Conservation (phyloP, 192 early-diverging fungal species). For the Pecoramyces ruminantium region DNA sequence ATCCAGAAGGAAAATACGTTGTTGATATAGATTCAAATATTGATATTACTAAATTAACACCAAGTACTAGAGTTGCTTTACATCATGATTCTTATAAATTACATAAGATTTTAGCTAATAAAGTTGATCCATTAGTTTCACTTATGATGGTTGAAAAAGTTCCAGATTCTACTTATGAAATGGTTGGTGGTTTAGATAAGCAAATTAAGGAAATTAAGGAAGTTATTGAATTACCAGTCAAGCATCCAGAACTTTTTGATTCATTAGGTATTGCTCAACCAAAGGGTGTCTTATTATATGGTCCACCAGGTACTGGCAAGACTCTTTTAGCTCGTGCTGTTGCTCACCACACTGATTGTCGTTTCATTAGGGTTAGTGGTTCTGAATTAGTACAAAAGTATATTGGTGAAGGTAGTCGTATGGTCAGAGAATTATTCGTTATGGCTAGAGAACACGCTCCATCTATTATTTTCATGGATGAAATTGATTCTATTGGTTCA, state of each 20-base stretch:
- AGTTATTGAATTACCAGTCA: conserved; percentile 97
- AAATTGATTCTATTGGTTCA: conserved; percentile 80
- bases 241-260: conserved; percentile 98
- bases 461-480: conserved; percentile 86
- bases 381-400: conserved; percentile 85
- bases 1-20: conserved; percentile 96
- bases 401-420: conserved; percentile 80
- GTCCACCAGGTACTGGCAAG: conserved; percentile 78
- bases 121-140: conserved; percentile 97
- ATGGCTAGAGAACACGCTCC: conserved; percentile 66
- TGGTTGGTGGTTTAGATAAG: conserved; percentile 96
- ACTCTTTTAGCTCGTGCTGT: conserved; percentile 76
- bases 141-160: conserved; percentile 99
- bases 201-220: conserved; percentile 99
- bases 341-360: conserved; percentile 84
- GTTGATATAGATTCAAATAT: conserved; percentile 86
- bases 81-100: conserved; percentile 78
- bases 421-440: conserved; percentile 36
- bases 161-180: conserved; percentile 97
- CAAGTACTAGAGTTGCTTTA: conserved; percentile 83
- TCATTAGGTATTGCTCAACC: conserved; percentile 95
- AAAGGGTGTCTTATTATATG: conserved; percentile 35
- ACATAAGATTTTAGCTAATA: conserved; percentile 89
- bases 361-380: conserved; percentile 78
- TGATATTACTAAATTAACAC: conserved; percentile 77